Conservation (phyloP, 495 filamentous ascomycete genomes). For the Annulohypoxylon stygium region DNA sequence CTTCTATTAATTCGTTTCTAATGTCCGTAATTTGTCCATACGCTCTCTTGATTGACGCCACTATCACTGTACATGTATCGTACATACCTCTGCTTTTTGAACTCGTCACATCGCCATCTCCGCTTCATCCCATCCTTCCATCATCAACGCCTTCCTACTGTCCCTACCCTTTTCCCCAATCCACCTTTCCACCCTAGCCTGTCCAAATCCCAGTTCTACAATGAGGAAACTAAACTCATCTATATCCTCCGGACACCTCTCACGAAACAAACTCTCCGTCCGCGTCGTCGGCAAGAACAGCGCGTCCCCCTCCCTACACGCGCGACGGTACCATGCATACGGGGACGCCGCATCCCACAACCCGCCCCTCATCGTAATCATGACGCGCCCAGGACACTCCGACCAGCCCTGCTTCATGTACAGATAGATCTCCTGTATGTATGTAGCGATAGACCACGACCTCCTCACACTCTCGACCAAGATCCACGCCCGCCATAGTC, state of each 20-base stretch:
- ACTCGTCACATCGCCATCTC: background rate
- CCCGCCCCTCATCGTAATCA: slow-evolving; percentile 49
- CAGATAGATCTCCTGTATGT: slow-evolving; percentile 47
- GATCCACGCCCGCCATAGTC: slow-evolving; percentile 57
- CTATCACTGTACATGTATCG: background rate
- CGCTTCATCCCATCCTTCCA: background rate
- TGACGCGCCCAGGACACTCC: slow-evolving; percentile 48
- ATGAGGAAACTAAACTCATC: slow-evolving; percentile 47
- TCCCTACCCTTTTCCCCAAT: slow-evolving; percentile 23
- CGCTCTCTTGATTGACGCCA: no score
- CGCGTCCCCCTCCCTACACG: slow-evolving; percentile 33
- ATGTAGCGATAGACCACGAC: slow-evolving; percentile 45
- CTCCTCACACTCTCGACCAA: slow-evolving; percentile 54
- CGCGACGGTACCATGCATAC: slow-evolving; percentile 45
- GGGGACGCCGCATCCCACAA: slow-evolving; percentile 55
- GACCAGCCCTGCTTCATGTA: slow-evolving; percentile 53
- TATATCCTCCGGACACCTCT: slow-evolving; percentile 39
- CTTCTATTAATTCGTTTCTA: no score
- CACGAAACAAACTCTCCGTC: slow-evolving; percentile 37
- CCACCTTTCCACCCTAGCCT: slow-evolving; percentile 47
- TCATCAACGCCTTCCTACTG: background rate
- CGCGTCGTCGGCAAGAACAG: slow-evolving; percentile 34
- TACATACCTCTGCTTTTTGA: no score
- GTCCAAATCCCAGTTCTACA: slow-evolving; percentile 42
- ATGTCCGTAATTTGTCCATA: no score